Percentiles rank a stretch among this genome's conserved stretches.
These are phyloP conservation scores for Xylariaceae sp. DNA, from an alignment of 2,329 filamentous ascomycete genomes.

Conservation along the genomic window DNA sequence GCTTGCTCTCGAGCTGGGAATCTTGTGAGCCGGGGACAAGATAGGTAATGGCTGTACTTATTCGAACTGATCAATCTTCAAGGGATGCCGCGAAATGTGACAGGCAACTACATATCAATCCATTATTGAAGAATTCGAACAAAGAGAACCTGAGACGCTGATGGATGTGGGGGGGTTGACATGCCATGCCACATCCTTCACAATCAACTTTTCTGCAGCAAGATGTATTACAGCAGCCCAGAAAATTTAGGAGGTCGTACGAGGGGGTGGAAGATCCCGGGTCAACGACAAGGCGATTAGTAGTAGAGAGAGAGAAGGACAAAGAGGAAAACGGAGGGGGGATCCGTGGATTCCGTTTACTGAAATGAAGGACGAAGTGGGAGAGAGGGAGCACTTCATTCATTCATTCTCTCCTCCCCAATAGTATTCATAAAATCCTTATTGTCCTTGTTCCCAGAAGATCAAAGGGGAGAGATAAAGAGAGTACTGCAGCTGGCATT, in stretches of 20 bases:
- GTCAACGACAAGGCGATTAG: constrained; percentile 3
- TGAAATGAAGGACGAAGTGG: not conserved
- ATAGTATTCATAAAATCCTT: constrained; percentile 8
- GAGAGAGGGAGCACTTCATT: not conserved
- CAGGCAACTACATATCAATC: not conserved
- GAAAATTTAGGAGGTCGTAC: not conserved
- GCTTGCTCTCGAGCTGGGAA: no score
- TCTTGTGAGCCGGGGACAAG: not conserved
- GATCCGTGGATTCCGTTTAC: not conserved
- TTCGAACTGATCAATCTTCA: not conserved
- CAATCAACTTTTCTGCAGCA: constrained; percentile 1
- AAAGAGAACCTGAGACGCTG: constrained; percentile 2
- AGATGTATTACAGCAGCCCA: not conserved
- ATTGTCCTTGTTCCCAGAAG: constrained; percentile 13
- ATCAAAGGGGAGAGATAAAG: not conserved
- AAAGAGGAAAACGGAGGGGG: constrained; percentile 8
- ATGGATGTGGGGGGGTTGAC: not conserved
- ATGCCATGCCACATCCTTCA: not conserved
- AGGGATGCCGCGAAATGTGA: not conserved
- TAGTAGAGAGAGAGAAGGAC: not conserved
- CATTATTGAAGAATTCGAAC: constrained; percentile 5
- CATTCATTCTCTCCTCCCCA: not conserved
- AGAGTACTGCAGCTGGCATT: no score
- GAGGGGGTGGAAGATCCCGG: not conserved
- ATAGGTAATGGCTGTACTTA: not conserved